These are phyloP conservation scores for Fomitopsis pinicola DNA, from an alignment of 1,284 basidiomycete species.

Conservation along the genomic window DNA sequence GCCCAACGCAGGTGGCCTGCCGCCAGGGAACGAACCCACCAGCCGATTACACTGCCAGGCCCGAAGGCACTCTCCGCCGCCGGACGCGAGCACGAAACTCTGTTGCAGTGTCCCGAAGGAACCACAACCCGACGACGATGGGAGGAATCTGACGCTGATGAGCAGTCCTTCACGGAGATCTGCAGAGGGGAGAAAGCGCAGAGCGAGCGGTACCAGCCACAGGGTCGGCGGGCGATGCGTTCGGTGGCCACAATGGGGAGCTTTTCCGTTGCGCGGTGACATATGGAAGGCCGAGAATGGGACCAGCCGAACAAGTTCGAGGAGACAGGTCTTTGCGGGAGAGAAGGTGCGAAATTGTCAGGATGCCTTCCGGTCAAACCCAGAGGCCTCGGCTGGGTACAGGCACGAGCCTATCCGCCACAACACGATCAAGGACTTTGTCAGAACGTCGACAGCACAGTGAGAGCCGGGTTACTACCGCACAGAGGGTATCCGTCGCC, in stretches of 20 bases:
- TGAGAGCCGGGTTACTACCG: slow-evolving; percentile 22
- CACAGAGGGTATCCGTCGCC: slow-evolving; percentile 20
- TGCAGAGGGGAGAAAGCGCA: slow-evolving; percentile 8
- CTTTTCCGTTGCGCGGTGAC: slow-evolving; percentile 12
- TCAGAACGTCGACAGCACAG: slow-evolving; percentile 9
- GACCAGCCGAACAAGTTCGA: slow-evolving; percentile 5
- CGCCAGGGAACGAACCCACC: slow-evolving; percentile 10
- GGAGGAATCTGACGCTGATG: slow-evolving; percentile 18
- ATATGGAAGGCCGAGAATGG: slow-evolving; percentile 14
- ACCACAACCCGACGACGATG: slow-evolving; percentile 18
- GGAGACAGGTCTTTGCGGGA: slow-evolving; percentile 19
- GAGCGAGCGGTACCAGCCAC: slow-evolving; percentile 15
- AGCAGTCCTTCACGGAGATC: slow-evolving; percentile 11
- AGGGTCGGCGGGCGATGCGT: slow-evolving; percentile 14
- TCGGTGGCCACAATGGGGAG: slow-evolving; percentile 6
- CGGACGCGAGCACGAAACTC: slow-evolving; percentile 24
- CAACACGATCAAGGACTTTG: slow-evolving; percentile 11
- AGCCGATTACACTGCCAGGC: slow-evolving; percentile 19
- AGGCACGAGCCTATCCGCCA: slow-evolving; percentile 19
- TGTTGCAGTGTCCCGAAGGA: slow-evolving; percentile 23
- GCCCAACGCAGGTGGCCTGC: slow-evolving; percentile 7
- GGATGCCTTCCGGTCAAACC: not conserved
- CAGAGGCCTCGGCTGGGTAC: slow-evolving; percentile 19
- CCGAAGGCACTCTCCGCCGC: slow-evolving; percentile 8
- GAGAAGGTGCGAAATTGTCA: slow-evolving; percentile 11